A percentile compares a stretch with the other conserved stretches of the same genome.
phyloP scores from a whole-genome alignment of 805 yeast genomes.

The Tetrapisispora namnaoensis region DNA sequence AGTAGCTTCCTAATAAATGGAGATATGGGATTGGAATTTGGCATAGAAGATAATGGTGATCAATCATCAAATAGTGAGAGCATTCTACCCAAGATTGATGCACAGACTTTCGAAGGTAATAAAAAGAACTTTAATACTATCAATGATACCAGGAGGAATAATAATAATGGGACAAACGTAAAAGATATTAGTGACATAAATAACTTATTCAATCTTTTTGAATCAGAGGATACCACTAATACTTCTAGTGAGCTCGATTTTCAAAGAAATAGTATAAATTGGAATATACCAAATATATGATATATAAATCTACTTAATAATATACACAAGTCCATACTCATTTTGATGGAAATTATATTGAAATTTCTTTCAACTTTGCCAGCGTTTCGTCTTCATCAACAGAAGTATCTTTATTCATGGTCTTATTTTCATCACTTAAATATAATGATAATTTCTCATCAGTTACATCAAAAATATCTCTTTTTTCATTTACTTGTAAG shows the following conservation, averaged over 20 bases:
- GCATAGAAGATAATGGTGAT: neutral
- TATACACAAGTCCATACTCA: neutral
- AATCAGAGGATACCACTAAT: neutral
- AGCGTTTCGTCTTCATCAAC: constrained; percentile 7
- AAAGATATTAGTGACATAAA: neutral
- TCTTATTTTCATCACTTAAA: constrained; percentile 44
- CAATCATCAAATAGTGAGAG: neutral
- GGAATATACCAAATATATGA: constrained; percentile 1
- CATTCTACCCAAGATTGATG: neutral
- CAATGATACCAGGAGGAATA: neutral
- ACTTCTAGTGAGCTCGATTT: neutral
- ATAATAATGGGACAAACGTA: neutral
- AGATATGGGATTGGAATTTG: neutral
- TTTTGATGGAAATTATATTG: neutral
- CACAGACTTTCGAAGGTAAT: neutral
- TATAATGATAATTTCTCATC: constrained; percentile 60
- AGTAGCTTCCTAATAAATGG: neutral
- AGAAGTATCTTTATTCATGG: constrained; percentile 9
- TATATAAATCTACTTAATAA: neutral
- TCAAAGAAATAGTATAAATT: neutral
- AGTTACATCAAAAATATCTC: constrained; percentile 41
- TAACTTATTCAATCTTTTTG: neutral
- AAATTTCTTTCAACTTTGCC: constrained; percentile 7
- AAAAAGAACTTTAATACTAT: neutral
- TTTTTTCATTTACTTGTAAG: constrained; percentile 51